These are phyloP conservation scores for Pestalotiopsis fici DNA, from an alignment of 2,329 filamentous ascomycete species.

Conservation along the genomic window DNA sequence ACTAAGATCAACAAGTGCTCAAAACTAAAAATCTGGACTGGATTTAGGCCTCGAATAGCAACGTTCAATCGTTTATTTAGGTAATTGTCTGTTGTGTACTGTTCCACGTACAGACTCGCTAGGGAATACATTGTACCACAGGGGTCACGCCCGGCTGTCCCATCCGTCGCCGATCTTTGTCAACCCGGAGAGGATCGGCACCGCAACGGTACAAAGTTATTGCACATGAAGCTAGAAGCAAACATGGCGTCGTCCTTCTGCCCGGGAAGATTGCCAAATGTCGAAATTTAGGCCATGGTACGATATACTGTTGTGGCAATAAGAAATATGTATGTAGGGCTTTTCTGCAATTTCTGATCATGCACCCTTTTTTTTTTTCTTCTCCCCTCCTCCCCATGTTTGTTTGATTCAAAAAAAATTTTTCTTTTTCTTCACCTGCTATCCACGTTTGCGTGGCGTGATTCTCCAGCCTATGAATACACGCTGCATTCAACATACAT, in stretches of 20 bases:
- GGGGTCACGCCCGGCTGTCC: neutral
- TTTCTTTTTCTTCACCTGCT: too few species aligned
- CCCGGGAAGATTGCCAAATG: neutral
- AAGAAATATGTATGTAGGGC: neutral
- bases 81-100: neutral
- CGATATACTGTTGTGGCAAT: neutral
- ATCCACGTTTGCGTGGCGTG: too few species aligned
- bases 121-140: neutral
- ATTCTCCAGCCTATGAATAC: too few species aligned
- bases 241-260: neutral
- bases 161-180: neutral
- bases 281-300: neutral
- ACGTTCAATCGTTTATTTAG: neutral
- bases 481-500: too few species aligned
- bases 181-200: neutral
- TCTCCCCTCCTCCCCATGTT: neutral
- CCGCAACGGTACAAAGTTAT: neutral
- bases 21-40: neutral
- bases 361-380: neutral
- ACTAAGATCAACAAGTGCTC: neutral
- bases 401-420: too few species aligned
- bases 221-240: too few species aligned
- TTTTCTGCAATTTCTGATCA: neutral
- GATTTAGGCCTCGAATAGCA: neutral
- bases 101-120: neutral